Evolutionary conservation across 2,329 filamentous ascomycete genomes (phyloP).

Genomic region (Botrytis porri): DNA sequence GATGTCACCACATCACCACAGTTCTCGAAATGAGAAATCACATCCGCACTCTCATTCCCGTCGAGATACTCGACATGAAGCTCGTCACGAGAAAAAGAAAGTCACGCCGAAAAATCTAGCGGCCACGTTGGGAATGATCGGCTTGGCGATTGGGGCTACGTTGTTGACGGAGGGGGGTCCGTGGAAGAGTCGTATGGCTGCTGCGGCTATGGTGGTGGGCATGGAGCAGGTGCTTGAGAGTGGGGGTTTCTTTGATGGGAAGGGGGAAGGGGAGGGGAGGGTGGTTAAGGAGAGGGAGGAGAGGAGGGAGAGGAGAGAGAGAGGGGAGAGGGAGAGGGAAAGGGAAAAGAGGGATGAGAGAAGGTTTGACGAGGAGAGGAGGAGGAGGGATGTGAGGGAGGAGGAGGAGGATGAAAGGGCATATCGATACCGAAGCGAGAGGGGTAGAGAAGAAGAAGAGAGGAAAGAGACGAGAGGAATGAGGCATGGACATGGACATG

Average conservation of each 20-base stretch:
- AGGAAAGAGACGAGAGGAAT: neutral
- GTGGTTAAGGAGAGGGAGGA: conserved; percentile 24
- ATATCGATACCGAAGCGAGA: neutral
- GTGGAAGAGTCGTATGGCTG: conserved; percentile 12
- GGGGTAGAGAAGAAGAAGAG: neutral
- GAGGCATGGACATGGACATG: neutral
- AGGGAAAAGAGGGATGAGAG: conserved; percentile 47
- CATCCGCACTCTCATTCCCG: neutral
- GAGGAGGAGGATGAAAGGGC: neutral
- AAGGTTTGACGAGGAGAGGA: conserved; percentile 59
- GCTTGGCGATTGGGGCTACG: conserved; percentile 8
- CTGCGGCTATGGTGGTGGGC: conserved; percentile 12
- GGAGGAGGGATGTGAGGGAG: too few species aligned
- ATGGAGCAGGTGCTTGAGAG: conserved; percentile 47
- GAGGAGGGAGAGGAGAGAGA: conserved; percentile 29
- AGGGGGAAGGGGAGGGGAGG: conserved; percentile 60
- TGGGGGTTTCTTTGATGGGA: conserved; percentile 52
- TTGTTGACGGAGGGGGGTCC: neutral
- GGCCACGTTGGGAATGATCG: conserved; percentile 10
- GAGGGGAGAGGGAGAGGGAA: too few species aligned
- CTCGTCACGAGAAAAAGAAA: neutral
- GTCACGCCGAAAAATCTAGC: conserved; percentile 4
- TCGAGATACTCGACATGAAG: neutral
- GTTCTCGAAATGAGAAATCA: neutral
- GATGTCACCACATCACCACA: conserved; percentile 2